Conservation (phyloP, 2,329 filamentous ascomycete genomes). For the Hymenoscyphus albidus region DNA sequence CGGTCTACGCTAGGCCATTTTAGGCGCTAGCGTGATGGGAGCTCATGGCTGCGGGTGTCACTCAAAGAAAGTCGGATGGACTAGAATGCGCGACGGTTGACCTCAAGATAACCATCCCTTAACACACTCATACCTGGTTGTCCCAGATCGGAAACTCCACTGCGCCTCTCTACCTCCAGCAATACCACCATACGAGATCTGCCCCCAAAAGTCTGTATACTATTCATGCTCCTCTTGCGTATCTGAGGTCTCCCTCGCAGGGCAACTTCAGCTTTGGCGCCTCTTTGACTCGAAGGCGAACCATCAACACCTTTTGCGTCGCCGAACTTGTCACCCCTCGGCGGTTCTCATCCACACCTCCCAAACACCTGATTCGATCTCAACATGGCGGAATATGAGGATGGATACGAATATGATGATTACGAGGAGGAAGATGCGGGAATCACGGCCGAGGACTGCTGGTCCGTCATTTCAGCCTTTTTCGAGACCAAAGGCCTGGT, state of each 20-base stretch:
- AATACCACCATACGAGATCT: constrained; percentile 5
- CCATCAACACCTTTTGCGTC: constrained; percentile 15
- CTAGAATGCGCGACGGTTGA: background rate
- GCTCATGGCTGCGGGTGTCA: background rate
- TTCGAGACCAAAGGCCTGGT: constrained; percentile 95
- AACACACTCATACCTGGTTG: background rate
- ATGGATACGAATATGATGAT: constrained; percentile 64
- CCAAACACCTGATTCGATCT: background rate
- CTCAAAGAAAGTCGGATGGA: background rate
- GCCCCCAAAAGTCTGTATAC: constrained; percentile 7
- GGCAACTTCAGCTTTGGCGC: constrained; percentile 8
- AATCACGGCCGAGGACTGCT: constrained; percentile 97
- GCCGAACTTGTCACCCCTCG: background rate
- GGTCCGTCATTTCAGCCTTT: constrained; percentile 95
- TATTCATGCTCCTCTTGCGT: constrained; percentile 20
- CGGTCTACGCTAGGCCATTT: background rate
- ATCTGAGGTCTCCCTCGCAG: constrained; percentile 17
- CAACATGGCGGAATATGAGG: constrained; percentile 36
- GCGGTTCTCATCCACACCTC: background rate
- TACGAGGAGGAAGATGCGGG: constrained; percentile 64
- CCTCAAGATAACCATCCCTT: constrained; percentile 8
- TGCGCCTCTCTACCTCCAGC: background rate
- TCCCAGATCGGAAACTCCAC: background rate
- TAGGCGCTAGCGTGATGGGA: background rate
- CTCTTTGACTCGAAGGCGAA: constrained; percentile 12